Conservation (phyloP, 371 early-diverging fungal genomes). For the Blyttiomyces sp. region DNA sequence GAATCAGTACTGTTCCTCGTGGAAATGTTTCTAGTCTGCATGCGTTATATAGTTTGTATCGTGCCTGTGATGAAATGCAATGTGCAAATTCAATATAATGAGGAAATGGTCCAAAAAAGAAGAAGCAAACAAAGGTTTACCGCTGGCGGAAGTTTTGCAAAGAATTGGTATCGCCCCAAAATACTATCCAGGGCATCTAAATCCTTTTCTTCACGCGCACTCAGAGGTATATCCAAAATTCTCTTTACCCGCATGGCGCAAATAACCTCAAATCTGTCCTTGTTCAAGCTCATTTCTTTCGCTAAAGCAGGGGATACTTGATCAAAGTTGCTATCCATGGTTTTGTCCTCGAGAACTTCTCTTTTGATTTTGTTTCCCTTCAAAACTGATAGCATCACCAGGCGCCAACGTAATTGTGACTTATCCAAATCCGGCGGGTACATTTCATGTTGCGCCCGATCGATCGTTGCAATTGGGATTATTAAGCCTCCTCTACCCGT, state of each 20-base stretch:
- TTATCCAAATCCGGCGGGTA: slow-evolving; percentile 4
- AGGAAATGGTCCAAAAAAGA: not conserved
- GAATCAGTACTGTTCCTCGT: slow-evolving; percentile 21
- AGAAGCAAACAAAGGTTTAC: slow-evolving; percentile 5
- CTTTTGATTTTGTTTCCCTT: slow-evolving; percentile 2
- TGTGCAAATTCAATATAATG: not conserved
- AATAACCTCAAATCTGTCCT: slow-evolving; percentile 13
- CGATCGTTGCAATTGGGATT: slow-evolving; percentile 11
- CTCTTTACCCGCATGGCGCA: slow-evolving; percentile 14
- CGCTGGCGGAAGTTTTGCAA: slow-evolving; percentile 22
- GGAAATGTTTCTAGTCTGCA: slow-evolving; percentile 17
- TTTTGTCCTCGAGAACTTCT: slow-evolving; percentile 11
- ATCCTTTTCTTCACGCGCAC: slow-evolving; percentile 14
- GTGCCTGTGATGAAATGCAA: slow-evolving; percentile 2
- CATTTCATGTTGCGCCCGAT: not conserved
- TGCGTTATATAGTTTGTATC: slow-evolving; percentile 30
- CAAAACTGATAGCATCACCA: slow-evolving; percentile 9
- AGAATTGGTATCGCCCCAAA: slow-evolving; percentile 16
- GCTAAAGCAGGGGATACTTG: not conserved
- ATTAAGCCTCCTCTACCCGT: not conserved
- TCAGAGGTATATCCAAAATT: slow-evolving; percentile 14
- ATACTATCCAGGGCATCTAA: slow-evolving; percentile 19
- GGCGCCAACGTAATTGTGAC: slow-evolving; percentile 4
- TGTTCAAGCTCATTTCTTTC: not conserved
- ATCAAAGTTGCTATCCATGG: not conserved